Base-by-base conservation (phyloP, 495 filamentous ascomycete genomes). In the Melanomma pulvis-pyrius region DNA sequence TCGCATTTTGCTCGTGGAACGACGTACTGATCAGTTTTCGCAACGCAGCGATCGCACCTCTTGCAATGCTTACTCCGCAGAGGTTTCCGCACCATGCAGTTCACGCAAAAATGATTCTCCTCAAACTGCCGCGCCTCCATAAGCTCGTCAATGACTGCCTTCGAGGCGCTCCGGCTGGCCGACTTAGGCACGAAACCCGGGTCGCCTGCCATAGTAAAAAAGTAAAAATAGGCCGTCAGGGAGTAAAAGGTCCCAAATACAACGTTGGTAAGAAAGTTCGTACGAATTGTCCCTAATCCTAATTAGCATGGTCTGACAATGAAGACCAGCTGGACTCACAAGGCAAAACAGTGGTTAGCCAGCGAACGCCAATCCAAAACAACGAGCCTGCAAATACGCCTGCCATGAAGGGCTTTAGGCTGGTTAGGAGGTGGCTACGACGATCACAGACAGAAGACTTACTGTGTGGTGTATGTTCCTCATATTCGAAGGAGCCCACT, bases 111-210 rank as follows among this genome's bases (percentile, higher is more conserved):
- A 72, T 97, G 92, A 44, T 88, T 82, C 66, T 96, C 92, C 78
- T 98, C 92, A 75, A 93, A 98, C 74, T 91, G 93, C 87, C 90
- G 92, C 66, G 86, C 72, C 58, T 83, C 81, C 61, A 98, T 80
- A 3, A 98, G 84, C 59, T 96, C 90, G 49, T 93, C 88, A 67
- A 98, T 92, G 59, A 89, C 85, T 25, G 86, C 87, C 76, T 92
- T 92, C 75, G 97, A 93, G 72, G 96, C 88, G 26, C 87, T 90
- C 24, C 94, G 85, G 68, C 92, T 92, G 54, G 87, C 88, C 67
- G 93, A 82, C 74, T 97, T 98, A 0, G 96, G 94, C n/a, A 98
- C 88, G 74, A 87, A 97, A 12, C 94, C 94, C 0, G 94, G 96
- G 72, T 98, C 93, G 71, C 87, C 87, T 17, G 87, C 75, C 91